Conservation (phyloP, 371 early-diverging fungal species). For the Mucor circinelloides region DNA sequence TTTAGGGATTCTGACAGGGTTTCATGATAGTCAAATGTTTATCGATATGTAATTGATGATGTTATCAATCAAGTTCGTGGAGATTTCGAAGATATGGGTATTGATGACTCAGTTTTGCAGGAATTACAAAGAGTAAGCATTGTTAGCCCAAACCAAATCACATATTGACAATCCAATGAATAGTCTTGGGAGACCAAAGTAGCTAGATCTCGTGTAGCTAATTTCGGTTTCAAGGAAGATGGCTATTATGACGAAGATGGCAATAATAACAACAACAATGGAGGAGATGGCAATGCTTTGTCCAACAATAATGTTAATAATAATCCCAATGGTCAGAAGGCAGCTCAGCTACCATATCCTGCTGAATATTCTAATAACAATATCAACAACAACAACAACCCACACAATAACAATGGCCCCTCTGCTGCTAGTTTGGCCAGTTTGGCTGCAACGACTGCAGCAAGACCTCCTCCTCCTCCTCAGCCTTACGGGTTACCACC, state of each 20-base stretch:
- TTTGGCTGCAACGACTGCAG: conserved; percentile 12
- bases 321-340: not conserved
- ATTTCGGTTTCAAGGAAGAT: conserved; percentile 64
- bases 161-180: not conserved
- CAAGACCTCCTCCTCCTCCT: conserved; percentile 3
- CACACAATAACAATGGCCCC: not conserved
- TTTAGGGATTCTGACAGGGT: not conserved
- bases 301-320: not conserved
- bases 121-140: conserved; percentile 84
- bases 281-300: not conserved
- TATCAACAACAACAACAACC: not conserved
- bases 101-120: conserved; percentile 83
- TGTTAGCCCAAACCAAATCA: too few species aligned
- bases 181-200: conserved; percentile 89
- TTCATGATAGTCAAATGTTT: conserved; percentile 68
- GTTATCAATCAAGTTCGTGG: conserved; percentile 87
- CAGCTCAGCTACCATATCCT: conserved; percentile 3
- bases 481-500: conserved; percentile 4
- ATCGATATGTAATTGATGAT: conserved; percentile 91
- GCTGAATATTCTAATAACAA: conserved; percentile 1
- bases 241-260: conserved; percentile 43
- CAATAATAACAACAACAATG: not conserved
- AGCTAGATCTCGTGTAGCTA: conserved; percentile 74
- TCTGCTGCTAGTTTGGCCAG: conserved; percentile 26
- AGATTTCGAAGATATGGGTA: conserved; percentile 91